These are phyloP conservation scores for Amauroascus verrucosus DNA, from an alignment of 2,329 filamentous ascomycete species.

Conservation along the genomic window DNA sequence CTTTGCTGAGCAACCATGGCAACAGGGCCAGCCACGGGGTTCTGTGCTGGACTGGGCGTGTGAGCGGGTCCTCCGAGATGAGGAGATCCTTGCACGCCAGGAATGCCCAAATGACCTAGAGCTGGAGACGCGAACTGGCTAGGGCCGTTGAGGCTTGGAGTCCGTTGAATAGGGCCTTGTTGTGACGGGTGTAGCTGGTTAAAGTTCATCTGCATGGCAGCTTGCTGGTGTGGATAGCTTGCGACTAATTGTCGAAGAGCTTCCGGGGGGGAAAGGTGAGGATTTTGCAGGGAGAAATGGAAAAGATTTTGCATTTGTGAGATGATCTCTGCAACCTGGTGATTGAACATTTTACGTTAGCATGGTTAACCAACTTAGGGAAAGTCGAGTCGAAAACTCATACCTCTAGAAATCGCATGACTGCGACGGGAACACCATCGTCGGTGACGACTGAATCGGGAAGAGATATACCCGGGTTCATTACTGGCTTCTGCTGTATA, in stretches of 20 bases:
- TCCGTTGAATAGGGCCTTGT: slow-evolving; percentile 33
- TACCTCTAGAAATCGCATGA: slow-evolving; percentile 56
- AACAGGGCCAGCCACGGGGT: slow-evolving; percentile 37
- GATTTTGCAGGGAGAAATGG: slow-evolving; percentile 45
- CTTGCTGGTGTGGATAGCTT: slow-evolving; percentile 33
- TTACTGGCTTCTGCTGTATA: slow-evolving; percentile 37
- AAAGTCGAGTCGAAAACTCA: slow-evolving; percentile 17
- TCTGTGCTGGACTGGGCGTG: slow-evolving; percentile 37
- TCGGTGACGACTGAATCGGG: slow-evolving; percentile 37
- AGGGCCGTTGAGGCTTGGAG: slow-evolving; percentile 38
- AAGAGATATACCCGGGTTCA: slow-evolving; percentile 36
- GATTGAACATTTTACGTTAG: slow-evolving; percentile 16
- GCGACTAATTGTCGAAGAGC: slow-evolving; percentile 46
- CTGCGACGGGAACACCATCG: slow-evolving; percentile 46
- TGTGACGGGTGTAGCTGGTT: slow-evolving; percentile 24
- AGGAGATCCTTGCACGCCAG: slow-evolving; percentile 40
- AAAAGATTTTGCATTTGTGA: slow-evolving; percentile 54
- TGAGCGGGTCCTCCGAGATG: slow-evolving; percentile 44
- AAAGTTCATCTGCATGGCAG: slow-evolving; percentile 20
- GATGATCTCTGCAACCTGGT: slow-evolving; percentile 54
- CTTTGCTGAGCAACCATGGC: slow-evolving; percentile 49
- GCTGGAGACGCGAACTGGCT: slow-evolving; percentile 50
- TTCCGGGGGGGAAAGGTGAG: slow-evolving; percentile 43
- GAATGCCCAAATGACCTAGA: slow-evolving; percentile 44
- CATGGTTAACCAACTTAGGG: background rate